phyloP scores from a whole-genome alignment of 495 filamentous ascomycete species.

The Podospora pseudocomata region DNA sequence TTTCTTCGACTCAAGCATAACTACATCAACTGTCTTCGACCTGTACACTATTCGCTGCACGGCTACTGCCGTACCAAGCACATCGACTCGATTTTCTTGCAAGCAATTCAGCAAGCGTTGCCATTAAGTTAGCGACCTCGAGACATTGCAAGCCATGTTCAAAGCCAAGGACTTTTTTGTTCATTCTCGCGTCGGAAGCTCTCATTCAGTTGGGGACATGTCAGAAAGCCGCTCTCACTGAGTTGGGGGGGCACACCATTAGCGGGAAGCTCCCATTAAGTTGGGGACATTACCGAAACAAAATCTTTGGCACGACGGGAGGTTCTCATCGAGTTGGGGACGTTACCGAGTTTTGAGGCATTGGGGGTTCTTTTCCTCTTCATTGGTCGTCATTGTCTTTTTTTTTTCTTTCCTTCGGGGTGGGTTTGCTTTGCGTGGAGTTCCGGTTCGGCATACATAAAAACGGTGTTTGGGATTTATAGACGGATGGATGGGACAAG shows the following conservation, averaged over 20 bases:
- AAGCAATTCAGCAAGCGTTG: background rate
- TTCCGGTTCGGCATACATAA: background rate
- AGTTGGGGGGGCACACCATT: background rate
- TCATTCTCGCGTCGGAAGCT: background rate
- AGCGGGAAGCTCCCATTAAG: background rate
- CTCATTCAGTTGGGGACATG: background rate
- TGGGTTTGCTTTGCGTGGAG: background rate
- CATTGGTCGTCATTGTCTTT: background rate
- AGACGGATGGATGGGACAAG: background rate
- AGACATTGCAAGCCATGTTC: background rate
- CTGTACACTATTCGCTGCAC: background rate
- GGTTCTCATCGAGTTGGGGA: background rate
- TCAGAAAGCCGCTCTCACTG: background rate
- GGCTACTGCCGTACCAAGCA: background rate
- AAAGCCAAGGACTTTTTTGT: background rate
- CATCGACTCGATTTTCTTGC: background rate
- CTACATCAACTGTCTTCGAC: background rate
- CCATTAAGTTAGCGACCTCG: slow-evolving; percentile 3
- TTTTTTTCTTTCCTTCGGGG: background rate
- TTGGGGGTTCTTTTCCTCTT: background rate
- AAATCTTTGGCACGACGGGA: background rate
- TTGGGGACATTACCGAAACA: background rate
- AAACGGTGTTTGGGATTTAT: background rate
- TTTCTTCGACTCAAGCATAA: background rate
- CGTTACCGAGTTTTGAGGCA: background rate